Evolutionary conservation across 345 rosid genomes (phyloP).

Genomic region (Arabis alpina): DNA sequence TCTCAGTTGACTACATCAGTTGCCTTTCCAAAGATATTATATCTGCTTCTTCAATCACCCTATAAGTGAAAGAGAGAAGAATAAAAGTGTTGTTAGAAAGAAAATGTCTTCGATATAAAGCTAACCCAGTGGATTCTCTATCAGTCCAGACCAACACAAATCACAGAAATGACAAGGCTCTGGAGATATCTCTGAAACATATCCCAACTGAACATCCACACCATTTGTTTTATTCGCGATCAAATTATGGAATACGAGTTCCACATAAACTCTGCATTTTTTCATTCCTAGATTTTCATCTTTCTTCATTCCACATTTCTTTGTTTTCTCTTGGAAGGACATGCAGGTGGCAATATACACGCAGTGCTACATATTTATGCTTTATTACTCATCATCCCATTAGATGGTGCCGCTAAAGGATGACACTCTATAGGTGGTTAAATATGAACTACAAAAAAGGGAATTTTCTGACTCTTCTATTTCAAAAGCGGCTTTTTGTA

Average conservation of each 20-base stretch:
- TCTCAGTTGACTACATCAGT: slow-evolving; percentile 86
- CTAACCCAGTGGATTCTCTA: slow-evolving; percentile 13
- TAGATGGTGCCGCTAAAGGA: neutral
- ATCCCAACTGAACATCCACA: neutral
- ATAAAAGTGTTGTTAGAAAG: slow-evolving; percentile 25
- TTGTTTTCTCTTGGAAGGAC: neutral
- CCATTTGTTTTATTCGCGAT: neutral
- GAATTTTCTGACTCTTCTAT: no score
- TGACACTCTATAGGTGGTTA: neutral
- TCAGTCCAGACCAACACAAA: neutral
- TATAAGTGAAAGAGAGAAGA: slow-evolving; percentile 32
- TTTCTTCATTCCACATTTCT: neutral
- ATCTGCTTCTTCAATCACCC: slow-evolving; percentile 91
- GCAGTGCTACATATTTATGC: slow-evolving; percentile 7
- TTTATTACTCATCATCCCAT: slow-evolving; percentile 1
- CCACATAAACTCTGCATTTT: neutral
- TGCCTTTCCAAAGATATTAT: slow-evolving; percentile 85
- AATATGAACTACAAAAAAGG: neutral
- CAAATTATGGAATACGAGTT: neutral
- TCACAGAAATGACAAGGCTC: slow-evolving; percentile 11
- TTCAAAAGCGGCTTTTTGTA: no score
- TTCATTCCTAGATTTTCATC: neutral
- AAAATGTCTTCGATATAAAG: neutral
- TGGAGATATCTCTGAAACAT: neutral
- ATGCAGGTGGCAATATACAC: slow-evolving; percentile 19